phyloP scores from a whole-genome alignment of 805 yeast genomes.

The Candida coquimbonensis region DNA sequence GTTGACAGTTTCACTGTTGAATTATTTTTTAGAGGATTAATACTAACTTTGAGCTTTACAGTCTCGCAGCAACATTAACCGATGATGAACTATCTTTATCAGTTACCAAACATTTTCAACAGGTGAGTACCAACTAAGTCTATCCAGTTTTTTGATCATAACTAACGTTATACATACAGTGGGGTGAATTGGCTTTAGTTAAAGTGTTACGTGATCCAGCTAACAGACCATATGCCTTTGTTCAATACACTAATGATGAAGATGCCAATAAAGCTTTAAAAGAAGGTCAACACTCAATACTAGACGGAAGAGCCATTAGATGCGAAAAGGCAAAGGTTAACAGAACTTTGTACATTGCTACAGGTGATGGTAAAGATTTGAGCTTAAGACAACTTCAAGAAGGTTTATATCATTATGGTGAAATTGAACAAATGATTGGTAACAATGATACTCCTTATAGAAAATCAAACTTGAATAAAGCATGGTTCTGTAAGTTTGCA shows the following conservation, averaged over 20 bases:
- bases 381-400: constrained; percentile 29
- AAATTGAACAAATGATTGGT: constrained; percentile 59
- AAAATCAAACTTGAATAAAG: constrained; percentile 26
- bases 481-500: constrained; percentile 74
- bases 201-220: constrained; percentile 78
- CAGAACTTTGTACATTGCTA: constrained; percentile 65
- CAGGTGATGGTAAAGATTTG: constrained; percentile 24
- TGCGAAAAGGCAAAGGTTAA: constrained; percentile 92
- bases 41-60: constrained; percentile 13
- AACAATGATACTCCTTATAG: constrained; percentile 27
- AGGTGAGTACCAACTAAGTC: constrained; percentile 16
- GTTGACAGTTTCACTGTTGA: not conserved
- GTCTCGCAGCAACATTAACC: constrained; percentile 54
- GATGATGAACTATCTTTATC: constrained; percentile 70
- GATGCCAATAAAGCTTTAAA: constrained; percentile 65
- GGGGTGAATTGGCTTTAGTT: constrained; percentile 66
- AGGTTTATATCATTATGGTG: constrained; percentile 54
- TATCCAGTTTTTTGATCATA: no score
- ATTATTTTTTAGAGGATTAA: not conserved
- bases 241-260: constrained; percentile 66
- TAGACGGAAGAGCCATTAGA: constrained; percentile 72
- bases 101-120: constrained; percentile 58
- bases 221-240: constrained; percentile 88
- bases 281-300: constrained; percentile 58
- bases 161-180: constrained; percentile 24